These are phyloP conservation scores for Biscogniauxia marginata DNA, from an alignment of 2,329 filamentous ascomycete genomes.

Conservation along the genomic window DNA sequence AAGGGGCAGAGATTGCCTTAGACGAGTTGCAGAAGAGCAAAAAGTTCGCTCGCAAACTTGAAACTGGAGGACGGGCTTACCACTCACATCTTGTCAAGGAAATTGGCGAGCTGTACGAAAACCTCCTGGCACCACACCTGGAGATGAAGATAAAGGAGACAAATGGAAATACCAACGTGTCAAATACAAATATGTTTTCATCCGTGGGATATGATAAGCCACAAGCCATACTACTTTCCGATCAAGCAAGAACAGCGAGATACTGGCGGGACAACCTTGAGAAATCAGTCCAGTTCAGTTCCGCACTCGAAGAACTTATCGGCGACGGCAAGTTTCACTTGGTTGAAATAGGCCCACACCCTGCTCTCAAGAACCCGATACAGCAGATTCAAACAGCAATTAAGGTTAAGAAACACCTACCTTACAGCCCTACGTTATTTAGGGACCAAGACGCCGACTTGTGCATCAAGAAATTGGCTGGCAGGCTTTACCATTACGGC, in stretches of 20 bases:
- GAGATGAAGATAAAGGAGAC: not conserved
- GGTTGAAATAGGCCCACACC: slow-evolving; percentile 20
- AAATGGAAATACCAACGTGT: not conserved
- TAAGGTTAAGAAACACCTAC: not conserved
- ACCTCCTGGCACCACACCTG: slow-evolving; percentile 4
- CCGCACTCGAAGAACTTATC: not conserved
- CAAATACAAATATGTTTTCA: slow-evolving; percentile 11
- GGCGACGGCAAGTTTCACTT: not conserved
- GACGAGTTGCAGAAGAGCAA: not conserved
- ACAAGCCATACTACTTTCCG: not conserved
- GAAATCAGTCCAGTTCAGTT: slow-evolving; percentile 8
- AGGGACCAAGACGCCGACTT: slow-evolving; percentile 2
- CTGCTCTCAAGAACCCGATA: slow-evolving; percentile 35
- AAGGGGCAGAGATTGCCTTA: not conserved
- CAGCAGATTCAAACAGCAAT: slow-evolving; percentile 28
- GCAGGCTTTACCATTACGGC: slow-evolving; percentile 3
- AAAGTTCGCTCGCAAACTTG: not conserved
- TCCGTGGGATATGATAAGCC: slow-evolving; percentile 4
- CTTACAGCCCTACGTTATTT: not conserved
- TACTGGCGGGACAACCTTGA: slow-evolving; percentile 21
- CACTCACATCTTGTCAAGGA: slow-evolving; percentile 15
- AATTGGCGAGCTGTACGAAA: slow-evolving; percentile 15
- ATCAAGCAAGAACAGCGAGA: not conserved
- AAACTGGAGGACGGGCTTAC: slow-evolving; percentile 1
- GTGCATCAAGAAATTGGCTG: slow-evolving; percentile 7